phyloP scores from a whole-genome alignment of 495 filamentous ascomycete species.

The Durotheca rogersii region DNA sequence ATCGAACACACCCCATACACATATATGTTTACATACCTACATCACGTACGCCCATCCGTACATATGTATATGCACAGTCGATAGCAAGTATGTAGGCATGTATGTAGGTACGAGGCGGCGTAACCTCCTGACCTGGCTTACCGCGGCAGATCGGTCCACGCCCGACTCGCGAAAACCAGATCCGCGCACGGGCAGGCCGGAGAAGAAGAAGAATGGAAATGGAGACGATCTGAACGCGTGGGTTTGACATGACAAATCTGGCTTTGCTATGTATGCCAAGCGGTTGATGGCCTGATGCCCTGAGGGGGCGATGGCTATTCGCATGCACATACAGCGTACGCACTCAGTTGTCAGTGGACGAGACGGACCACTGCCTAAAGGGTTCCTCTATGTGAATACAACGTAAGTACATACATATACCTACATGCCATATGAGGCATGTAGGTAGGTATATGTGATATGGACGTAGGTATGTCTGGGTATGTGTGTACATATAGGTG shows the following conservation, averaged over 20 bases:
- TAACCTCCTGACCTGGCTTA: slow-evolving; percentile 16
- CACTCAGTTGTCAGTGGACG: no score
- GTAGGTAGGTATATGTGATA: slow-evolving; percentile 3
- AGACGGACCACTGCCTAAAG: no score
- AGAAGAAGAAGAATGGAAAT: slow-evolving; percentile 9
- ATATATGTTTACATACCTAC: background rate
- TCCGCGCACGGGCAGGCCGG: slow-evolving; percentile 13
- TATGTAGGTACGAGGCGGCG: slow-evolving; percentile 6
- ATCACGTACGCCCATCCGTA: background rate
- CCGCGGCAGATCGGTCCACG: slow-evolving; percentile 9
- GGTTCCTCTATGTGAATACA: no score
- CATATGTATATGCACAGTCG: background rate
- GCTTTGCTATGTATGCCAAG: background rate
- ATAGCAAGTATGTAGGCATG: background rate
- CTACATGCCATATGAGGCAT: background rate
- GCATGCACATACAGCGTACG: no score
- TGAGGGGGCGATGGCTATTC: no score
- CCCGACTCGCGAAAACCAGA: slow-evolving; percentile 22
- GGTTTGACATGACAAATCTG: slow-evolving; percentile 14
- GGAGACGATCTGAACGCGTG: slow-evolving; percentile 20
- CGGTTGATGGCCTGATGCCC: no score
- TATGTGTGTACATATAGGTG: background rate
- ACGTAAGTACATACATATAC: background rate
- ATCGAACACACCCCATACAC: slow-evolving; percentile 11
- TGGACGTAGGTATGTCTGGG: slow-evolving; percentile 15